Base-by-base conservation (phyloP, 768 basidiomycete species). In the Royoungia palumana region DNA sequence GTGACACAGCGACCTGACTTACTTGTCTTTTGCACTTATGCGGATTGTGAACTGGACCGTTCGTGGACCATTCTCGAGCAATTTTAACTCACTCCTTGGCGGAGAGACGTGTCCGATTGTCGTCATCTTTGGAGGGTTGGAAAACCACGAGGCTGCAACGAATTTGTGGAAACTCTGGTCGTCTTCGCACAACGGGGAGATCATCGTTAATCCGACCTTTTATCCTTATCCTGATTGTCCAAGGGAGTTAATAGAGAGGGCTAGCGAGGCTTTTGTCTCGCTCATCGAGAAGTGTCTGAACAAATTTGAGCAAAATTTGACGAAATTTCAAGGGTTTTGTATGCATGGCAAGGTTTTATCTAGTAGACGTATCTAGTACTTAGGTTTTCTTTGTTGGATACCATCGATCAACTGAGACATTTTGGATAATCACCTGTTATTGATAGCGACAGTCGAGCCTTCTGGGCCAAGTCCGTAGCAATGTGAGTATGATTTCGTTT, bases 221-320 rank as follows among this genome's bases (percentile, higher is more conserved):
- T 63, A 55, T 36, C 61, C 61, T 19, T 34, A 48, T 27, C 36
- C 38, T 4, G 49, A 38, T 37, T 4, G 51, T 22, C 22, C 56
- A 24, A 51, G 25, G 36, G 61, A 58, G 41, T 17, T 25, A 28
- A 11, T 51, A 22, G 56, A 58, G 41, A 51, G 43, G 32, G 61
- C 61, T 17, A 49, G 64, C 24, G 40, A 49, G 36, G 41, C 39
- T 24, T 47, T 62, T 50, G 39, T 50, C 6, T 16, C 41, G n/a
- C 61, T 62, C 20, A 46, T 62, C 2, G 51, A 58, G 30, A 63
- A 50, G 46, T 63, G 58, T 20, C 28, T 60, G 25, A 36, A 38
- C 16, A 58, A 46, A 41, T 55, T 52, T 21, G 53, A 51, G 35
- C 56, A 50, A 46, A 61, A 46, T 39, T 30, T 53, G 4, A 58